A percentile compares a stretch with the other conserved stretches of the same genome.
Conservation (phyloP, 2,329 filamentous ascomycete genomes). For the Colletotrichum ledebouriae region DNA sequence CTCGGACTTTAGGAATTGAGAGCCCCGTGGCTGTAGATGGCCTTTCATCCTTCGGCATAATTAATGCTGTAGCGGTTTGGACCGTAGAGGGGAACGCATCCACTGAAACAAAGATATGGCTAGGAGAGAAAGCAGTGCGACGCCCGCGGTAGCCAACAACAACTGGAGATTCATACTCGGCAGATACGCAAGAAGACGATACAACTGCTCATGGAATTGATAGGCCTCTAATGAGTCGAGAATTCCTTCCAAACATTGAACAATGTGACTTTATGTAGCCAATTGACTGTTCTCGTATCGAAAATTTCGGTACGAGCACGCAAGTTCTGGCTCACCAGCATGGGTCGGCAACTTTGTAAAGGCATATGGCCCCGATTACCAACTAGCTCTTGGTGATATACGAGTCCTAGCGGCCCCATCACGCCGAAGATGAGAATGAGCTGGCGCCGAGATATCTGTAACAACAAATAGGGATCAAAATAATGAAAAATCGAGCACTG, state of each 20-base stretch:
- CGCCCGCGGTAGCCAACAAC: not conserved
- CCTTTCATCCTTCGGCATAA: slow-evolving; percentile 55
- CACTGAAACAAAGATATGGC: not conserved
- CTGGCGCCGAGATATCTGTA: no score
- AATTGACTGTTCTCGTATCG: not conserved
- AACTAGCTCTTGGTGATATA: slow-evolving; percentile 3
- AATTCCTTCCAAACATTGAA: no score
- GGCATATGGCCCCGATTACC: slow-evolving; percentile 6
- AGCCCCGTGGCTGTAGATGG: slow-evolving; percentile 50
- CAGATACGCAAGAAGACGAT: not conserved
- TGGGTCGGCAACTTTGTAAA: slow-evolving; percentile 9
- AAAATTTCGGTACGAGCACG: not conserved
- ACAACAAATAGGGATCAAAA: no score
- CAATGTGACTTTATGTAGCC: not conserved
- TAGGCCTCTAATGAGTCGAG: not conserved
- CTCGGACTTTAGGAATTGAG: slow-evolving; percentile 54
- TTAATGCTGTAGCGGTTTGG: slow-evolving; percentile 61
- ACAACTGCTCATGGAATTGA: slow-evolving; percentile 4
- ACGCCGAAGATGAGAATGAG: no score
- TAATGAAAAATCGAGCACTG: no score
- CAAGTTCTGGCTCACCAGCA: not conserved
- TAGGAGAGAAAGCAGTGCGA: not conserved
- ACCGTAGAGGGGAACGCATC: slow-evolving; percentile 45
- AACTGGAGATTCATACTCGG: slow-evolving; percentile 5
- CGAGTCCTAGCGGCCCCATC: slow-evolving; percentile 2